A percentile compares a stretch with the other conserved stretches of the same genome.
Conservation (phyloP, 2,329 filamentous ascomycete genomes). For the Fusarium cyanostomum region DNA sequence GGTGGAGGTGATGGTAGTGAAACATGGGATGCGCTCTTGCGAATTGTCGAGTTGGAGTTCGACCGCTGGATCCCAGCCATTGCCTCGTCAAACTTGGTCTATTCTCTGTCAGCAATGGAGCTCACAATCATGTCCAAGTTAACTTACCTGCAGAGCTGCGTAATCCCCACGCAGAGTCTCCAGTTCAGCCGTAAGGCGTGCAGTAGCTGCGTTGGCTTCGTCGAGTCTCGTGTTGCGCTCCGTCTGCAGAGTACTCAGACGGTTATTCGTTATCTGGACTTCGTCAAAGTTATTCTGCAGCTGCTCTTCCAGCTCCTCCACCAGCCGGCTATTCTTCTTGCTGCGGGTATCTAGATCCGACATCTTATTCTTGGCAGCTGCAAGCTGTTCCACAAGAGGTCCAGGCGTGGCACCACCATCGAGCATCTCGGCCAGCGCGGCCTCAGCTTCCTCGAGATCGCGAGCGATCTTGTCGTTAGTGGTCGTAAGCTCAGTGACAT, state of each 20-base stretch:
- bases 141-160: conserved; percentile 77
- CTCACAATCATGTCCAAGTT: neutral
- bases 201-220: conserved; percentile 74
- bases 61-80: conserved; percentile 62
- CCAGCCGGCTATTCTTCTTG: conserved; percentile 89
- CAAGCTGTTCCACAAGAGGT: conserved; percentile 64
- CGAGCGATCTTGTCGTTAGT: conserved; percentile 69
- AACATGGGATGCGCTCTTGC: conserved; percentile 83
- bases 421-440: conserved; percentile 63
- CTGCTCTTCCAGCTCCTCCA: conserved; percentile 97
- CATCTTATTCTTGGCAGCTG: conserved; percentile 73
- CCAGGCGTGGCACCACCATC: conserved; percentile 55
- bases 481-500: conserved; percentile 63
- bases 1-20: conserved; percentile 94
- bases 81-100: conserved; percentile 70
- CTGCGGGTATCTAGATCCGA: conserved; percentile 72
- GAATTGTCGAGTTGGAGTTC: conserved; percentile 74
- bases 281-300: conserved; percentile 95
- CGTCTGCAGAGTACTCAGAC: conserved; percentile 81
- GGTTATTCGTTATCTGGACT: conserved; percentile 84
- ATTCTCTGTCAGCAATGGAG: conserved; percentile 40
- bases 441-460: conserved; percentile 70
- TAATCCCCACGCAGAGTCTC: conserved; percentile 76
- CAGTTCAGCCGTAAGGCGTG: conserved; percentile 73
- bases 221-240: conserved; percentile 80